A percentile compares a stretch with the other conserved stretches of the same genome.
Evolutionary conservation across 805 yeast species (phyloP).

Genomic region (Cyberlindnera amylophila): DNA sequence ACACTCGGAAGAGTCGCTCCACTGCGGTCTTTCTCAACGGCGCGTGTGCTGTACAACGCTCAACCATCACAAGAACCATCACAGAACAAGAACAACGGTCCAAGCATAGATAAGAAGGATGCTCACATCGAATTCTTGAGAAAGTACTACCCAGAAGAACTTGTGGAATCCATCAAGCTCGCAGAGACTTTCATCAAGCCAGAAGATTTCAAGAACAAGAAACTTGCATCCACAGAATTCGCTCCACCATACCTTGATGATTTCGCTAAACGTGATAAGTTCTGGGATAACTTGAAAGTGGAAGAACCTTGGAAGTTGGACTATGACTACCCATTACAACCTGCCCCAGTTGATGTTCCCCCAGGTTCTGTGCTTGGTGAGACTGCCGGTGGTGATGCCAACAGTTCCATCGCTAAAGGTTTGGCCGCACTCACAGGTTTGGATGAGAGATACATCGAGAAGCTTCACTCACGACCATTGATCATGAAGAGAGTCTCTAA

Average conservation of each 20-base stretch:
- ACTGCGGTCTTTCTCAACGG: slow-evolving; percentile 10
- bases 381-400: slow-evolving; percentile 21
- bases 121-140: slow-evolving; percentile 39
- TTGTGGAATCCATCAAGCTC: slow-evolving; percentile 74
- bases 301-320: slow-evolving; percentile 47
- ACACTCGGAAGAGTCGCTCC: slow-evolving; percentile 4
- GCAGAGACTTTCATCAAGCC: slow-evolving; percentile 78
- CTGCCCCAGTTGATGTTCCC: slow-evolving; percentile 50
- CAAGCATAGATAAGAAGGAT: slow-evolving; percentile 13
- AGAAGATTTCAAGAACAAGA: slow-evolving; percentile 46
- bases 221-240: slow-evolving; percentile 42
- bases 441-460: slow-evolving; percentile 54
- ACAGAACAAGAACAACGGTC: not conserved
- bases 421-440: slow-evolving; percentile 65
- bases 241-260: slow-evolving; percentile 74
- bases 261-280: slow-evolving; percentile 63
- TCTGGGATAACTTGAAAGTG: slow-evolving; percentile 63
- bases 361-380: slow-evolving; percentile 40
- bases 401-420: slow-evolving; percentile 41
- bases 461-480: slow-evolving; percentile 60
- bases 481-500: slow-evolving; percentile 79
- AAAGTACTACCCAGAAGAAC: slow-evolving; percentile 77
- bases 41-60: slow-evolving; percentile 3
- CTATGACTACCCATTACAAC: slow-evolving; percentile 52
- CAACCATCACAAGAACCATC: slow-evolving; percentile 3